phyloP scores from a whole-genome alignment of 2,329 filamentous ascomycete species.

The Ophiocordyceps camponoti-saundersi region DNA sequence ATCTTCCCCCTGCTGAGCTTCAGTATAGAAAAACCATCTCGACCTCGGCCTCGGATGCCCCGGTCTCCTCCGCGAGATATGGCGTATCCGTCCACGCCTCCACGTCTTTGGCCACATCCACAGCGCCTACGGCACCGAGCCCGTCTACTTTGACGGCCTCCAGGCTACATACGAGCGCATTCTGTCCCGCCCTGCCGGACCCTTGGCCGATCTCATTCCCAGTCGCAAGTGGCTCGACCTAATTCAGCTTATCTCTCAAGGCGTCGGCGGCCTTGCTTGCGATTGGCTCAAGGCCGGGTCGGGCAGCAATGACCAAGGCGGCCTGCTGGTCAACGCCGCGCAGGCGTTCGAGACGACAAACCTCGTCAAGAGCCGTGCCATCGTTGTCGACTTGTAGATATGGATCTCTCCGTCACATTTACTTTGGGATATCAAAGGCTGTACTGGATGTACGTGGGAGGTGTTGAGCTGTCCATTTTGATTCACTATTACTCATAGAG shows the following conservation, averaged over 20 bases:
- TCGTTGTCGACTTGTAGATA: constrained; percentile 18
- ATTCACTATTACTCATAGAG: too few species aligned
- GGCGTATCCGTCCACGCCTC: constrained; percentile 55
- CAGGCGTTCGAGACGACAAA: constrained; percentile 38
- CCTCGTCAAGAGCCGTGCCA: constrained; percentile 22
- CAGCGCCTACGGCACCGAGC: constrained; percentile 51
- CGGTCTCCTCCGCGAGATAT: constrained; percentile 52
- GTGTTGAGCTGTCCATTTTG: too few species aligned
- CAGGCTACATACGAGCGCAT: constrained; percentile 58
- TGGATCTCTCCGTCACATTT: too few species aligned
- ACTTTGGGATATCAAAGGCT: too few species aligned
- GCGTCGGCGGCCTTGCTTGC: constrained; percentile 30
- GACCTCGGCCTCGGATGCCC: constrained; percentile 56
- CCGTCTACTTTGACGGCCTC: constrained; percentile 57
- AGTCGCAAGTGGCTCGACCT: constrained; percentile 28
- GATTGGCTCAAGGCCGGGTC: constrained; percentile 39
- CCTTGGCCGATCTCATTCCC: constrained; percentile 28
- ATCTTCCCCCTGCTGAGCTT: not conserved
- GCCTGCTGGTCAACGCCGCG: constrained; percentile 38
- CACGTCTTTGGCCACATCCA: constrained; percentile 83
- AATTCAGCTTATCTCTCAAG: constrained; percentile 25
- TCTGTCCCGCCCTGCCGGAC: constrained; percentile 24
- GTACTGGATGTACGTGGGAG: too few species aligned
- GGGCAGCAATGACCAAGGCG: constrained; percentile 25
- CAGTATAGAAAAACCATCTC: constrained; percentile 43